Base-by-base conservation (phyloP, 1,284 basidiomycete species). In the Ganoderma leucocontextum region DNA sequence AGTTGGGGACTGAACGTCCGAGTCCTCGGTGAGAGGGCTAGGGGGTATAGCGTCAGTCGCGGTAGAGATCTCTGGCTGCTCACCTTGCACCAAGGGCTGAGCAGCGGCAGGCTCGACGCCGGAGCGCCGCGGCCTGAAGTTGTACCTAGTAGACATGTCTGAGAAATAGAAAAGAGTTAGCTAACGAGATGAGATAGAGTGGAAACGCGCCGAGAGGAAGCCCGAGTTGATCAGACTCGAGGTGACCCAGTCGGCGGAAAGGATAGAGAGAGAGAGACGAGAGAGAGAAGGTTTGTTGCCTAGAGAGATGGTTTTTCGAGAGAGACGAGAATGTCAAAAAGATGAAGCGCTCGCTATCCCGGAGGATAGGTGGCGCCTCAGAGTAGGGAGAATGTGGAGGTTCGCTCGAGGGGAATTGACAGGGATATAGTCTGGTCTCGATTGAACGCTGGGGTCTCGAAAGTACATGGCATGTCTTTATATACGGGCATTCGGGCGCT, bases 221-320 rank as follows among this genome's bases (percentile, higher is more conserved):
- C 8, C n/a, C 64, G 39, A 62, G 64, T 66, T 66, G 64, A 65
- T 65, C 64, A 60, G 64, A 65, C 64, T 61, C 58, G 17, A 10
- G 58, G 35, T 29, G 22, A n/a, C 38, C 64, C 64, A 65, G 64
- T 39, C 47, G n/a, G 10, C 47, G 10, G 29, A 29, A 29, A 29
- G 29, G 29, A 29, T 29, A 29, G 29, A 29, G 29, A 29, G 29
- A 29, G 29, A 29, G 29, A 29, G 29, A 29, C 2, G 29, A 29
- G 29, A 29, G 29, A 29, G 29, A 29, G 29, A 29, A 29, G 29
- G 2, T 29, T n/a, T 29, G 29, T 29, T 29, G 29, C 1, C 29
- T 29, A 29, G 29, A 29, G 29, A 29, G 29, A 29, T 29, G 29
- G 2, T 29, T 29, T 29, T 29, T 29, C 29, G 29, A 29, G 29